Conservation (phyloP, 2,329 filamentous ascomycete genomes). For the Helotiales sp. region DNA sequence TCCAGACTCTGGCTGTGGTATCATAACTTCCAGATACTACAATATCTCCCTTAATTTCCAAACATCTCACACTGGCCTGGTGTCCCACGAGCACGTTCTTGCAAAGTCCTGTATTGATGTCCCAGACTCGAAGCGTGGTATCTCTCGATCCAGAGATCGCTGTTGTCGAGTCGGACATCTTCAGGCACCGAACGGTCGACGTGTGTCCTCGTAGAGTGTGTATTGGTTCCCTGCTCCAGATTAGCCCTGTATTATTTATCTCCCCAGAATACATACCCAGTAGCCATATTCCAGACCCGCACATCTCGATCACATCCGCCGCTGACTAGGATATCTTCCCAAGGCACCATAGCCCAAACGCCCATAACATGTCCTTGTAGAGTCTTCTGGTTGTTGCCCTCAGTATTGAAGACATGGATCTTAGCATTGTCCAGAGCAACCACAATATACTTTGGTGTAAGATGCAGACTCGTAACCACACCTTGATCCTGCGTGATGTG, state of each 20-base stretch:
- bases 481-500: slow-evolving; percentile 96
- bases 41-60: slow-evolving; percentile 94
- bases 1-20: slow-evolving; percentile 96
- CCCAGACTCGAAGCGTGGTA: slow-evolving; percentile 93
- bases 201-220: slow-evolving; percentile 92
- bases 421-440: slow-evolving; percentile 97
- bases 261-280: slow-evolving; percentile 63
- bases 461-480: slow-evolving; percentile 91
- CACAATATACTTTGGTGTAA: slow-evolving; percentile 95
- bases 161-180: slow-evolving; percentile 93
- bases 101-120: slow-evolving; percentile 84
- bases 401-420: slow-evolving; percentile 95
- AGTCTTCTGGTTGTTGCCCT: slow-evolving; percentile 84
- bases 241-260: slow-evolving; percentile 30
- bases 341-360: slow-evolving; percentile 99
- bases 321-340: slow-evolving; percentile 92
- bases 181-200: slow-evolving; percentile 92
- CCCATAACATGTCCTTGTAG: slow-evolving; percentile 97
- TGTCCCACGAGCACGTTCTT: slow-evolving; percentile 91
- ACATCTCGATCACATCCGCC: slow-evolving; percentile 97
- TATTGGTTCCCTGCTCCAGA: slow-evolving; percentile 59
- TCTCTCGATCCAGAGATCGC: slow-evolving; percentile 96
- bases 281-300: slow-evolving; percentile 92
- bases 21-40: slow-evolving; percentile 99
- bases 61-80: slow-evolving; percentile 89